Conservation (phyloP, 208 protist genomes). For the Leishmania major region DNA sequence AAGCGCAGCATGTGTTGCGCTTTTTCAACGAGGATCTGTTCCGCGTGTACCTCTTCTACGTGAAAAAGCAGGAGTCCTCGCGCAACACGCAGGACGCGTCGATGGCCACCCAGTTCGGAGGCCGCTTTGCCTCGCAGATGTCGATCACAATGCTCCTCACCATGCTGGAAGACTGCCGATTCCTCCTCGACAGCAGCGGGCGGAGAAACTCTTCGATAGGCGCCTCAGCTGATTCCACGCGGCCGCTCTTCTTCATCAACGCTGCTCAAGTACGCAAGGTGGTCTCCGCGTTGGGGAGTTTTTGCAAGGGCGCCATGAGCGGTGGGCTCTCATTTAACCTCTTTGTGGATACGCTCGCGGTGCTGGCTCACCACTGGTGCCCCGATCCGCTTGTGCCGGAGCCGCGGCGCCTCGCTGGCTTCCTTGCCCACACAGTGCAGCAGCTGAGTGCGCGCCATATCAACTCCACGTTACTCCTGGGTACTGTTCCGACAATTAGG, state of each 20-base stretch:
- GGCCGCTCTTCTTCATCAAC: conserved; percentile 47
- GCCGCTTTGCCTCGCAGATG: conserved; percentile 68
- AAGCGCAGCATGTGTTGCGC: conserved; percentile 58
- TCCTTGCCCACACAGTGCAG: conserved; percentile 56
- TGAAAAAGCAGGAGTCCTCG: conserved; percentile 67
- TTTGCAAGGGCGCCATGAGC: conserved; percentile 15
- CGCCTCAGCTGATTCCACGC: conserved; percentile 5
- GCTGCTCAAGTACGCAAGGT: conserved; percentile 40
- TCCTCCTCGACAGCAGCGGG: conserved; percentile 38
- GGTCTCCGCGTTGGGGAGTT: conserved; percentile 28
- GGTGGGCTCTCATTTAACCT: conserved; percentile 73
- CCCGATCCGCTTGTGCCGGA: conserved; percentile 70
- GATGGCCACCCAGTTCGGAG: conserved; percentile 57
- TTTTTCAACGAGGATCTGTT: conserved; percentile 78
- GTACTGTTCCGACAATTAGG: conserved; percentile 45
- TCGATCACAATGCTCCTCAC: conserved; percentile 42
- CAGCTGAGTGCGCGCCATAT: conserved; percentile 58
- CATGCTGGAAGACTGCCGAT: conserved; percentile 80
- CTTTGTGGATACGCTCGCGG: conserved; percentile 66
- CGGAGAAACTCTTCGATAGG: background rate
- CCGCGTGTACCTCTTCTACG: conserved; percentile 85
- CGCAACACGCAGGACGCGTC: conserved; percentile 35
- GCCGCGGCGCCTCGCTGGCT: conserved; percentile 73
- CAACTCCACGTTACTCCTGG: conserved; percentile 69
- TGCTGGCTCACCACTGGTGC: conserved; percentile 75